Evolutionary conservation across 2,329 filamentous ascomycete genomes (phyloP).

Genomic region (Thielaviopsis punctulata): DNA sequence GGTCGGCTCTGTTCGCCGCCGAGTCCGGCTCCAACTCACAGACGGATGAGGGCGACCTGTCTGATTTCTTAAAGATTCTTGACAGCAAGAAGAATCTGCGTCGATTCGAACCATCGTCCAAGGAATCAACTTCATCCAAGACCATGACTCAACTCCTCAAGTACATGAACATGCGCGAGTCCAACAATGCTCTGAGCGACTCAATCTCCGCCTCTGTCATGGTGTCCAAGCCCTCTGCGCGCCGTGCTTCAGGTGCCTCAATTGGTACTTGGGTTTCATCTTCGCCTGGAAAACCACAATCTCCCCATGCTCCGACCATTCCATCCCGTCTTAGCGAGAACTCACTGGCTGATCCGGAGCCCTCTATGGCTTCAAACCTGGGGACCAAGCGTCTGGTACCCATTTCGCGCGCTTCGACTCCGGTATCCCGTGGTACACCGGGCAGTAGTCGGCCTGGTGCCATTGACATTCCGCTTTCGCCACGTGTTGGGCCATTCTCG

Average conservation of each 20-base stretch:
- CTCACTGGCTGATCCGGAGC: slow-evolving; percentile 35
- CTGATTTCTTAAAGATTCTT: slow-evolving; percentile 76
- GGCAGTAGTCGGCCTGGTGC: slow-evolving; percentile 34
- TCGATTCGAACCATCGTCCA: slow-evolving; percentile 49
- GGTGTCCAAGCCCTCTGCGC: slow-evolving; percentile 54
- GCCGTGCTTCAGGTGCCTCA: slow-evolving; percentile 21
- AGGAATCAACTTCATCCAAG: slow-evolving; percentile 52
- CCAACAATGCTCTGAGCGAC: slow-evolving; percentile 74
- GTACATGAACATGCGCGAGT: slow-evolving; percentile 79
- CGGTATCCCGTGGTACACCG: slow-evolving; percentile 19
- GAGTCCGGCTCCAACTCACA: slow-evolving; percentile 50
- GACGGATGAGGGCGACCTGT: slow-evolving; percentile 80
- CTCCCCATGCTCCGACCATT: slow-evolving; percentile 82
- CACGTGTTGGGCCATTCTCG: slow-evolving; percentile 37
- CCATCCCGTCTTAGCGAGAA: slow-evolving; percentile 87
- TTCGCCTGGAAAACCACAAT: slow-evolving; percentile 65
- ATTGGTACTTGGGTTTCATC: slow-evolving; percentile 76
- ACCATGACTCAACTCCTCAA: slow-evolving; percentile 67
- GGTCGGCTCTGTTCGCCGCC: slow-evolving; percentile 65
- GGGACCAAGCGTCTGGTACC: background rate
- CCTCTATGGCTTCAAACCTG: background rate
- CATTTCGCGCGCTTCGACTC: background rate
- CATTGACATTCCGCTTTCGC: slow-evolving; percentile 59
- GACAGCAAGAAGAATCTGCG: slow-evolving; percentile 76
- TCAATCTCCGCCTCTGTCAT: slow-evolving; percentile 84